These are phyloP conservation scores for Colletotrichum destructivum DNA, from an alignment of 2,329 filamentous ascomycete genomes.

Conservation along the genomic window DNA sequence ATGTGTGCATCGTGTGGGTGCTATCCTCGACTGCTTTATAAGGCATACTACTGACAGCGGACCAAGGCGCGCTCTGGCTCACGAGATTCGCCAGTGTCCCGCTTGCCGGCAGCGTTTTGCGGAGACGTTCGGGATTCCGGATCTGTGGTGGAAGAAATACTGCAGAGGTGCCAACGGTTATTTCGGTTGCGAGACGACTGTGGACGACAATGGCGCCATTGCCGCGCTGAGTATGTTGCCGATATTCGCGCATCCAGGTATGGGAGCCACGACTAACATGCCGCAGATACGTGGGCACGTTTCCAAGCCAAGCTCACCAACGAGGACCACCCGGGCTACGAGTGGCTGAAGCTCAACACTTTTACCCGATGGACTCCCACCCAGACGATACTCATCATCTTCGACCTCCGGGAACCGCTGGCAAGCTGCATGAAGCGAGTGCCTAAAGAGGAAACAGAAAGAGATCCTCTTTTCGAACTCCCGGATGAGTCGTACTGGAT, in stretches of 20 bases:
- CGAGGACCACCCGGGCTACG: constrained; percentile 44
- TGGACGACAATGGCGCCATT: constrained; percentile 32
- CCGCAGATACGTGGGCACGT: constrained; percentile 51
- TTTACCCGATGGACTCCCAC: constrained; percentile 48
- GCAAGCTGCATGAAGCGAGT: constrained; percentile 25
- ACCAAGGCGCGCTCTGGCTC: constrained; percentile 41
- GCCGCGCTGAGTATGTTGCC: constrained; percentile 45
- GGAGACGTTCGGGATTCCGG: constrained; percentile 48
- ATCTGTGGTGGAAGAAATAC: constrained; percentile 55
- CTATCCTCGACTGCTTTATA: no score
- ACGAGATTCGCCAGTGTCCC: constrained; percentile 48
- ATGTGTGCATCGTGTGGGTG: constrained; percentile 36
- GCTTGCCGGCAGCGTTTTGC: constrained; percentile 47
- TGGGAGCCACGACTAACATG: constrained; percentile 2
- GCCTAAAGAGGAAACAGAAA: constrained; percentile 16
- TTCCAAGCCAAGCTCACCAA: constrained; percentile 49
- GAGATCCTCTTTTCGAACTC: constrained; percentile 8
- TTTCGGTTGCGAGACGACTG: constrained; percentile 52
- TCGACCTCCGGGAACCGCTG: constrained; percentile 46
- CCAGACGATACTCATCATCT: constrained; percentile 51
- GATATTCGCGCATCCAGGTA: no score
- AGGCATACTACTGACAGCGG: no score
- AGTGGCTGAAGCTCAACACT: constrained; percentile 55
- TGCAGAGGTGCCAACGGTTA: constrained; percentile 56
- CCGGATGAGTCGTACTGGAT: constrained; percentile 17